phyloP scores from a whole-genome alignment of 192 early-diverging fungal species.

The Chytriomyces confervae region DNA sequence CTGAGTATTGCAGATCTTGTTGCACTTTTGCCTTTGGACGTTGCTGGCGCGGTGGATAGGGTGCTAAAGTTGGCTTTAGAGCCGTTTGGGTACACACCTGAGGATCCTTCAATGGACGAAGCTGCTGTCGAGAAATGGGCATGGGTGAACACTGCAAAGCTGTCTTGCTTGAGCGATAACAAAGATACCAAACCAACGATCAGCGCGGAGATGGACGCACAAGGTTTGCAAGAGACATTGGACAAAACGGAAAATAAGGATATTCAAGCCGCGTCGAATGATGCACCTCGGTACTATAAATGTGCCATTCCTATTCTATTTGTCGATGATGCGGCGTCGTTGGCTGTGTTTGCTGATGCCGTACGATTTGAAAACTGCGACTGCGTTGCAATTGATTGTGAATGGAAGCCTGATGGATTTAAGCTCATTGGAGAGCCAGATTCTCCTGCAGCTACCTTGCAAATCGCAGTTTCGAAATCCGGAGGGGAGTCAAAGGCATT shows the following conservation, averaged over 20 bases:
- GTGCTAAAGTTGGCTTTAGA: constrained; percentile 1
- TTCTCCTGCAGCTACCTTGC: constrained; percentile 23
- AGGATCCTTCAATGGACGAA: neutral
- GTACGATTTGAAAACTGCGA: neutral
- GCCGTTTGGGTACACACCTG: constrained; percentile 7
- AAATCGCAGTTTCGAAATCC: constrained; percentile 18
- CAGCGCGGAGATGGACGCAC: neutral
- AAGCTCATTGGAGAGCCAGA: constrained; percentile 23
- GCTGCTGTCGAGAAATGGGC: neutral
- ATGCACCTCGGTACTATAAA: neutral
- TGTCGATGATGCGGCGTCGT: neutral
- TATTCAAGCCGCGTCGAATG: neutral
- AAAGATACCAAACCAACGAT: neutral
- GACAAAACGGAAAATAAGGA: neutral
- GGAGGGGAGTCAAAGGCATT: neutral
- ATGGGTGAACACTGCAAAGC: neutral
- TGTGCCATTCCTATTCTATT: neutral
- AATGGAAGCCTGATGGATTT: constrained; percentile 25
- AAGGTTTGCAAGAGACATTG: neutral
- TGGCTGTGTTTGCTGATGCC: constrained; percentile 10
- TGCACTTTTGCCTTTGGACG: neutral
- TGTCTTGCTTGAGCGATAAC: neutral
- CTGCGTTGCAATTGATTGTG: constrained; percentile 27
- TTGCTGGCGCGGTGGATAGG: neutral
- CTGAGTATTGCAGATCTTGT: neutral